These are phyloP conservation scores for Halophytophthora batemanensis DNA, from an alignment of 352 stramenopile species.

Conservation along the genomic window DNA sequence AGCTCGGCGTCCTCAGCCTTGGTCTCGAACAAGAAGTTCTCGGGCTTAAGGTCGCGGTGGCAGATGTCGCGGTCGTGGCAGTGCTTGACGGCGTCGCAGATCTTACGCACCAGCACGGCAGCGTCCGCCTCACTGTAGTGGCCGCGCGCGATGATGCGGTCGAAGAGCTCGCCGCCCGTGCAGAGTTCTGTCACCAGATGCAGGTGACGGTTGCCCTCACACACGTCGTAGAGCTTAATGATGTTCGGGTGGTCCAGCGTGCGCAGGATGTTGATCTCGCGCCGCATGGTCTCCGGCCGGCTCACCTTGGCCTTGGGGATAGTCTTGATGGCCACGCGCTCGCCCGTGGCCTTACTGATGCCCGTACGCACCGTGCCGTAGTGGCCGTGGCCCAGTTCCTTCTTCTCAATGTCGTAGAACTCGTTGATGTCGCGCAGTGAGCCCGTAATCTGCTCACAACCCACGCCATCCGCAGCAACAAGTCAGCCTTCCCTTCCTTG, in stretches of 20 bases:
- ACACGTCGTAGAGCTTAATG: constrained; percentile 97
- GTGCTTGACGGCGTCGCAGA: constrained; percentile 96
- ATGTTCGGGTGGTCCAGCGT: constrained; percentile 96
- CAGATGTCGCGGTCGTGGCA: constrained; percentile 97
- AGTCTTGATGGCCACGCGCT: constrained; percentile 98
- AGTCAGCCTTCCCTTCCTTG: not conserved
- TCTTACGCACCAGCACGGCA: constrained; percentile 94
- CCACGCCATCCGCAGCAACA: not conserved
- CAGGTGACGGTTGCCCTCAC: constrained; percentile 96
- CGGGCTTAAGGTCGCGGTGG: constrained; percentile 97
- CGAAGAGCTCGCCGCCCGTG: constrained; percentile 96
- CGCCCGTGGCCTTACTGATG: constrained; percentile 90
- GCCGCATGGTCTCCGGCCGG: constrained; percentile 92
- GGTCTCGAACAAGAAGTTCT: constrained; percentile 96
- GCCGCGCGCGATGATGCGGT: constrained; percentile 86
- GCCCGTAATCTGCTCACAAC: constrained; percentile 64
- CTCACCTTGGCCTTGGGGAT: constrained; percentile 97
- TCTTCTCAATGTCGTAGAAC: constrained; percentile 88
- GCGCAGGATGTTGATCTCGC: constrained; percentile 90
- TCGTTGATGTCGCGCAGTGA: constrained; percentile 80
- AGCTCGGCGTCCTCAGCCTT: constrained; percentile 89
- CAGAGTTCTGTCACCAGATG: constrained; percentile 98
- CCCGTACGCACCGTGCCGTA: constrained; percentile 97
- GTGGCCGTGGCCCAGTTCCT: constrained; percentile 89
- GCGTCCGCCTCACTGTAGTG: constrained; percentile 98